Evolutionary conservation across 257 asterid species (phyloP).

Genomic region (Thymus quinquecostatus): DNA sequence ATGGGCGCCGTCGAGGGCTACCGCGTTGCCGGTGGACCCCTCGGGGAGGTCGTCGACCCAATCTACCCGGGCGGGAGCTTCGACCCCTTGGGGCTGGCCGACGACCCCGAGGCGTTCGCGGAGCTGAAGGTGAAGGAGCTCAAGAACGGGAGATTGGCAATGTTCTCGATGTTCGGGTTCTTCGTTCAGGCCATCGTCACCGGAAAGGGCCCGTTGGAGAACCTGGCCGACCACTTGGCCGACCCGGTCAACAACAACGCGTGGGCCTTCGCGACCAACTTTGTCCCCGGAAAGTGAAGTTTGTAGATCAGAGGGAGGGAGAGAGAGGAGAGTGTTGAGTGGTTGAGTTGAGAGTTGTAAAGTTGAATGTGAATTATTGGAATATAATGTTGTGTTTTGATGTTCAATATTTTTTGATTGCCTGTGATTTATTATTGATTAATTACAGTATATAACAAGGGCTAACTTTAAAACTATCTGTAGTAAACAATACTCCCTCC

Average conservation of each 20-base stretch:
- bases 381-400: constrained; percentile 21
- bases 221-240: constrained; percentile 65
- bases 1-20: constrained; percentile 84
- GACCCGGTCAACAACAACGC: constrained; percentile 72
- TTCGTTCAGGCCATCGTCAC: constrained; percentile 68
- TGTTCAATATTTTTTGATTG: neutral
- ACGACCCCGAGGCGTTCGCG: constrained; percentile 64
- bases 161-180: constrained; percentile 76
- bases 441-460: neutral
- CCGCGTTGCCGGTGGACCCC: constrained; percentile 65
- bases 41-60: constrained; percentile 58
- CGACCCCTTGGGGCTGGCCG: constrained; percentile 63
- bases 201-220: constrained; percentile 69
- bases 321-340: neutral
- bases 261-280: constrained; percentile 63
- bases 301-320: neutral
- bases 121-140: constrained; percentile 67
- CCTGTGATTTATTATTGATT: neutral
- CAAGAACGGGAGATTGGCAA: constrained; percentile 61
- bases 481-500: too few species aligned
- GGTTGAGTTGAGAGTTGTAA: neutral
- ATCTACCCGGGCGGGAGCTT: constrained; percentile 67
- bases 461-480: too few species aligned
- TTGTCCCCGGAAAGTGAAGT: constrained; percentile 54
- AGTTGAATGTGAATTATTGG: constrained; percentile 26